Percentiles rank a stretch among this genome's conserved stretches.
phyloP scores from a whole-genome alignment of 2,329 filamentous ascomycete species.

The Calycina herbarum region DNA sequence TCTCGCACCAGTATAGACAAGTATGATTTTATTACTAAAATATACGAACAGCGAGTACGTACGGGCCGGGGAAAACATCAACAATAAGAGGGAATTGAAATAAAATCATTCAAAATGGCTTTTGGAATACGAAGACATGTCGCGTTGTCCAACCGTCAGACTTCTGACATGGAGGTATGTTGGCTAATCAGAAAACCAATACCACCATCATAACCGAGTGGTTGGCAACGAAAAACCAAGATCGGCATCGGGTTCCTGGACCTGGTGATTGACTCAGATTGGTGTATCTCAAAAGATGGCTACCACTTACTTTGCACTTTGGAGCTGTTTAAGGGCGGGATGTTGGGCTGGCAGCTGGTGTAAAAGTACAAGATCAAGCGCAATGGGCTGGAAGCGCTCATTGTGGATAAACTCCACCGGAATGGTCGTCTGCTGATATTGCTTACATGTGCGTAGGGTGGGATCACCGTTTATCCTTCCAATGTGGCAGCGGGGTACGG shows the following conservation, averaged over 20 bases:
- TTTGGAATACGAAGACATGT: background rate
- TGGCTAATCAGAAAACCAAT: background rate
- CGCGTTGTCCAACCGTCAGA: background rate
- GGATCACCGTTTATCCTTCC: background rate
- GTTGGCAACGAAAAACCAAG: background rate
- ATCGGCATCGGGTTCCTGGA: background rate
- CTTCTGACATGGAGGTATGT: background rate
- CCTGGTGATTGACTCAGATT: background rate
- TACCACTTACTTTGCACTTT: no score
- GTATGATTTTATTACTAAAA: background rate
- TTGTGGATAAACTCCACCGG: background rate
- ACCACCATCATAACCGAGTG: slow-evolving; percentile 5
- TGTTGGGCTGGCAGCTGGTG: background rate
- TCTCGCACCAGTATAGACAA: background rate
- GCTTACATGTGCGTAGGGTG: background rate
- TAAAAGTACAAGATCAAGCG: slow-evolving; percentile 1
- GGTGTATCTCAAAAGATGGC: background rate
- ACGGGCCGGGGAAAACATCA: background rate
- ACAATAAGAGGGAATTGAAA: background rate
- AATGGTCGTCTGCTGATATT: slow-evolving; percentile 5
- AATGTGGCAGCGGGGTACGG: background rate
- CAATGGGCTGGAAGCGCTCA: background rate
- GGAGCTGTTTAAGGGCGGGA: background rate
- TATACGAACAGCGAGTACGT: background rate
- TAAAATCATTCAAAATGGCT: background rate